Evolutionary conservation across 306 rosid species (phyloP).

Genomic region (Hippophae rhamnoides): DNA sequence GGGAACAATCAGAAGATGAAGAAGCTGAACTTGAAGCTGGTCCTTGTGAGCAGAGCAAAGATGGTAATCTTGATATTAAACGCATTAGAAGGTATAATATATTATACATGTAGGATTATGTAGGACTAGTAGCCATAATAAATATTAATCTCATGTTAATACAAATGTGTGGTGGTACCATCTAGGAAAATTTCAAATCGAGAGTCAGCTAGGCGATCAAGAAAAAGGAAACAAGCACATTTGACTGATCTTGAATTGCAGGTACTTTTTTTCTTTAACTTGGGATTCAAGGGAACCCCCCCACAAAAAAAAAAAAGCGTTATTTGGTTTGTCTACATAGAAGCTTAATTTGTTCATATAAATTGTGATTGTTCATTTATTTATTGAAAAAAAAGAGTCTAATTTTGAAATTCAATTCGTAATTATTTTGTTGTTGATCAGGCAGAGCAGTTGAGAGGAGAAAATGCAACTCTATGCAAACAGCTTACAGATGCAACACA

Average conservation of each 20-base stretch:
- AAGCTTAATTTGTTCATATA: too few species aligned
- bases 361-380: too few species aligned
- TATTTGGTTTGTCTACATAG: too few species aligned
- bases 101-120: too few species aligned
- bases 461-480: constrained; percentile 46
- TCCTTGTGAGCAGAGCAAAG: constrained; percentile 52
- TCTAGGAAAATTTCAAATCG: constrained; percentile 67
- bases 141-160: constrained; percentile 3
- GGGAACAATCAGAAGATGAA: constrained; percentile 67
- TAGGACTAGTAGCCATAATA: too few species aligned
- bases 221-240: constrained; percentile 74
- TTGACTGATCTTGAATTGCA: constrained; percentile 60
- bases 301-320: too few species aligned
- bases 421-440: constrained; percentile 7
- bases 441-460: constrained; percentile 61
- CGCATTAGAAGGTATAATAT: constrained; percentile 55
- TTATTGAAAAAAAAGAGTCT: too few species aligned
- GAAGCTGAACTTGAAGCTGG: constrained; percentile 51
- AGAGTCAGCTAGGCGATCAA: constrained; percentile 80
- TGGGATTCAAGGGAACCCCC: too few species aligned
- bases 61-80: constrained; percentile 32
- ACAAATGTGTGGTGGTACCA: too few species aligned
- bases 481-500: constrained; percentile 56
- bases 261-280: constrained; percentile 29
- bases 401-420: not conserved